Percentiles rank a stretch among this genome's conserved stretches.
Evolutionary conservation across 1,284 basidiomycete genomes (phyloP).

Genomic region (Pyrrhoderma noxium): DNA sequence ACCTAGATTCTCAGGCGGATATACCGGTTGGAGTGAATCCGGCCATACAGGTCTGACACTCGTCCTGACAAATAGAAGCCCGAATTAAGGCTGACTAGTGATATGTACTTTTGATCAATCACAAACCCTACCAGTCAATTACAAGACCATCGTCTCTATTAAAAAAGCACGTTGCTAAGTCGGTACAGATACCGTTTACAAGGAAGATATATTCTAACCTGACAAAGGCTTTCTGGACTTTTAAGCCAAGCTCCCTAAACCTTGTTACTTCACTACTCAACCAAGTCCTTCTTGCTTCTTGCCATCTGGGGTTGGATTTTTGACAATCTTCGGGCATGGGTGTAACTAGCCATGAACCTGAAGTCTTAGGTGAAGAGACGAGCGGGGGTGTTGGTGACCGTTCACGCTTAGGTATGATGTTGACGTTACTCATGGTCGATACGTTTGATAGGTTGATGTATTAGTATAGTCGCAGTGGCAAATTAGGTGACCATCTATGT

Average conservation of each 20-base stretch:
- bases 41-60: slow-evolving; percentile 15
- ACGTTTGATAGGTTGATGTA: too few species aligned
- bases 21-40: slow-evolving; percentile 11
- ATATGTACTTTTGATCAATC: not conserved
- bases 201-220: slow-evolving; percentile 1
- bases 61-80: slow-evolving; percentile 1
- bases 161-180: not conserved
- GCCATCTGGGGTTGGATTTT: not conserved
- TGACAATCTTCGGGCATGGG: slow-evolving; percentile 11
- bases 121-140: slow-evolving; percentile 16
- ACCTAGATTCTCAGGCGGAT: not conserved
- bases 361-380: not conserved
- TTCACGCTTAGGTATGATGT: slow-evolving; percentile 10
- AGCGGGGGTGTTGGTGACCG: slow-evolving; percentile 11
- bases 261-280: not conserved
- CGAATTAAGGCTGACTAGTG: not conserved
- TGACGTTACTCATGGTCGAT: not conserved
- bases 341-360: slow-evolving; percentile 6
- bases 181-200: not conserved
- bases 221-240: slow-evolving; percentile 3
- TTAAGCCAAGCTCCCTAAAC: slow-evolving; percentile 7
- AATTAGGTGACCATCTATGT: too few species aligned
- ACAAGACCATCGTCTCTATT: slow-evolving; percentile 15
- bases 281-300: slow-evolving; percentile 8
- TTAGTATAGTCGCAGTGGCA: too few species aligned